Percentiles rank a stretch among this genome's conserved stretches.
These are phyloP conservation scores for Colletotrichum magnum DNA, from an alignment of 2,329 filamentous ascomycete genomes.

Conservation along the genomic window DNA sequence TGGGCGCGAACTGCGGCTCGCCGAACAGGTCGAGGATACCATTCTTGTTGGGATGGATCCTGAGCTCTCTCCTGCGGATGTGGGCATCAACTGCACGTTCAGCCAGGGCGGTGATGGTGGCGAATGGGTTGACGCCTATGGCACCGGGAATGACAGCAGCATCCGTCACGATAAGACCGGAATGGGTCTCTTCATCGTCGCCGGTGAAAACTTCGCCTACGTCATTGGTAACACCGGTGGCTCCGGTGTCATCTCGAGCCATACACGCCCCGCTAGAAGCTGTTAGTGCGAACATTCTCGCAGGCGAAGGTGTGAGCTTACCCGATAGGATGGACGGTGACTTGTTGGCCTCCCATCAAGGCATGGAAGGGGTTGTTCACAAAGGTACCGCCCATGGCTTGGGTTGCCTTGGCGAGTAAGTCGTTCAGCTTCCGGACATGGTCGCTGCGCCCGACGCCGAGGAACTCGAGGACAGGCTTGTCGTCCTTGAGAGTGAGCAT, in stretches of 20 bases:
- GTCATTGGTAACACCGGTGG: slow-evolving; percentile 73
- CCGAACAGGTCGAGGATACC: slow-evolving; percentile 69
- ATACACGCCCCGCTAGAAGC: slow-evolving; percentile 70
- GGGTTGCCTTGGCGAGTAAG: slow-evolving; percentile 67
- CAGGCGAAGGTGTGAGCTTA: slow-evolving; percentile 47
- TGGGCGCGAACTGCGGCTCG: slow-evolving; percentile 55
- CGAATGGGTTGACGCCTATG: slow-evolving; percentile 76
- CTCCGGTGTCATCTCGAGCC: slow-evolving; percentile 70
- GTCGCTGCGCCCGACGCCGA: slow-evolving; percentile 69
- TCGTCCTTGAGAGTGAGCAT: slow-evolving; percentile 71
- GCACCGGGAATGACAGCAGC: slow-evolving; percentile 73
- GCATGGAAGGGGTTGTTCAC: slow-evolving; percentile 71
- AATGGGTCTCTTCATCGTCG: slow-evolving; percentile 63
- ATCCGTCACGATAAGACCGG: slow-evolving; percentile 74
- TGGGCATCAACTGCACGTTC: slow-evolving; percentile 72
- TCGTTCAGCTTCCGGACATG: slow-evolving; percentile 68
- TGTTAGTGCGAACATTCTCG: slow-evolving; percentile 32
- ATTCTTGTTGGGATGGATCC: slow-evolving; percentile 62
- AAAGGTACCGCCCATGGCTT: slow-evolving; percentile 71
- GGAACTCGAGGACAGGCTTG: slow-evolving; percentile 71
- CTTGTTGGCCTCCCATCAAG: slow-evolving; percentile 68
- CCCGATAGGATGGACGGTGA: slow-evolving; percentile 78
- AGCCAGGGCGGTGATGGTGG: slow-evolving; percentile 78
- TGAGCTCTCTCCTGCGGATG: slow-evolving; percentile 55
- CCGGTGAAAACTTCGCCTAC: slow-evolving; percentile 72